Evolutionary conservation across 768 basidiomycete genomes (phyloP).

Genomic region (Fomitopsis pulvina): DNA sequence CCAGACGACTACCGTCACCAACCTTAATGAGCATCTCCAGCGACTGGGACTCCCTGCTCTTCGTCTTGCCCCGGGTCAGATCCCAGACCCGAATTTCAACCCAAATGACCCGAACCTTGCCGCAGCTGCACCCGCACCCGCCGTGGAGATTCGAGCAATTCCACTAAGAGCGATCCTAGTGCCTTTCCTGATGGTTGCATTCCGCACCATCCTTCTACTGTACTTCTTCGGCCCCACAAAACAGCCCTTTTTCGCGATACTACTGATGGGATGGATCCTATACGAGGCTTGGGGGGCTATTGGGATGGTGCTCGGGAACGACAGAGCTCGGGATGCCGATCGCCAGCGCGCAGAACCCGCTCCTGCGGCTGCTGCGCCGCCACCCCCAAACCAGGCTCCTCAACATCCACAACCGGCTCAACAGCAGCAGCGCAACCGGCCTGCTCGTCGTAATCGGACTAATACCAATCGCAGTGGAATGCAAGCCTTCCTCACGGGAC

Average conservation of each 20-base stretch:
- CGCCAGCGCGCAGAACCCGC: constrained; percentile 8
- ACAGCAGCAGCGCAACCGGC: neutral
- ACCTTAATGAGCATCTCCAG: constrained; percentile 56
- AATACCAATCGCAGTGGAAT: constrained; percentile 21
- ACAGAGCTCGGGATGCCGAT: constrained; percentile 29
- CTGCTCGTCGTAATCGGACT: constrained; percentile 21
- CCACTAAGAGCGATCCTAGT: constrained; percentile 61
- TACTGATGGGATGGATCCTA: constrained; percentile 62
- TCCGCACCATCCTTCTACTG: constrained; percentile 61
- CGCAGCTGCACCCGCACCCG: constrained; percentile 13
- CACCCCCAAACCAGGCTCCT: constrained; percentile 10
- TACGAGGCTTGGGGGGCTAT: constrained; percentile 75
- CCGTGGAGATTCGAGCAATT: constrained; percentile 44
- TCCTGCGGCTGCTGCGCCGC: neutral
- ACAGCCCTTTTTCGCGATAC: constrained; percentile 61
- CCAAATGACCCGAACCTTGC: constrained; percentile 25
- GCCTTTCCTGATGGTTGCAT: constrained; percentile 59
- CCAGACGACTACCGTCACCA: constrained; percentile 19
- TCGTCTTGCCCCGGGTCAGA: constrained; percentile 27
- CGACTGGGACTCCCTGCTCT: constrained; percentile 57
- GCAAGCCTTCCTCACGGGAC: constrained; percentile 36
- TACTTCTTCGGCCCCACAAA: constrained; percentile 75
- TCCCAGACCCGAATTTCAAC: constrained; percentile 24
- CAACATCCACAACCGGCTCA: neutral
- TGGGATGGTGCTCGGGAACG: constrained; percentile 36